These are phyloP conservation scores for Haberlea rhodopensis DNA, from an alignment of 257 asterid genomes.

Conservation along the genomic window DNA sequence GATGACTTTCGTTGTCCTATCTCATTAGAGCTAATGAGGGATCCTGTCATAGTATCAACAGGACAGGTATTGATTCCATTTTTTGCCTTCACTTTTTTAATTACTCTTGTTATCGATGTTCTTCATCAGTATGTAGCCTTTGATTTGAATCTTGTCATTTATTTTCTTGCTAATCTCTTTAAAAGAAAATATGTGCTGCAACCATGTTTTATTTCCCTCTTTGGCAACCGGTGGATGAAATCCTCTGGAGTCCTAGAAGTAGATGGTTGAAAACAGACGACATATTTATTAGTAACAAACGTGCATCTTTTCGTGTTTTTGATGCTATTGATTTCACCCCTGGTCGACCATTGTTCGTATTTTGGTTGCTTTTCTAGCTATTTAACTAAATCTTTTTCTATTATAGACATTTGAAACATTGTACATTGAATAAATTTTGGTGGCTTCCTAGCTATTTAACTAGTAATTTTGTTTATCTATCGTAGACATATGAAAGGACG, in stretches of 20 bases:
- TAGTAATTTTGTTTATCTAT: constrained; percentile 17
- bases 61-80: constrained; percentile 69
- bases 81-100: constrained; percentile 7
- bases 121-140: constrained; percentile 15
- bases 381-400: neutral
- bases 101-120: constrained; percentile 24
- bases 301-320: neutral
- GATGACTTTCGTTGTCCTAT: constrained; percentile 98
- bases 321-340: neutral
- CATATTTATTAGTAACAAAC: neutral
- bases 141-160: neutral
- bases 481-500: constrained; percentile 83
- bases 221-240: constrained; percentile 11
- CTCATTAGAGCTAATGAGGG: constrained; percentile 90
- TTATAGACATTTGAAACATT: neutral
- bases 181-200: constrained; percentile 16
- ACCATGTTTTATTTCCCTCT: constrained; percentile 1
- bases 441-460: constrained; percentile 7
- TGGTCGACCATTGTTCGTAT: neutral
- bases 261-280: constrained; percentile 13
- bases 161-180: neutral
- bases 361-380: constrained; percentile 16
- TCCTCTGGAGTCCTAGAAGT: neutral
- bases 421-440: neutral
- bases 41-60: constrained; percentile 97